Conservation (phyloP, 2,329 filamentous ascomycete genomes). For the Aspergillus pseudoviridinutans region DNA sequence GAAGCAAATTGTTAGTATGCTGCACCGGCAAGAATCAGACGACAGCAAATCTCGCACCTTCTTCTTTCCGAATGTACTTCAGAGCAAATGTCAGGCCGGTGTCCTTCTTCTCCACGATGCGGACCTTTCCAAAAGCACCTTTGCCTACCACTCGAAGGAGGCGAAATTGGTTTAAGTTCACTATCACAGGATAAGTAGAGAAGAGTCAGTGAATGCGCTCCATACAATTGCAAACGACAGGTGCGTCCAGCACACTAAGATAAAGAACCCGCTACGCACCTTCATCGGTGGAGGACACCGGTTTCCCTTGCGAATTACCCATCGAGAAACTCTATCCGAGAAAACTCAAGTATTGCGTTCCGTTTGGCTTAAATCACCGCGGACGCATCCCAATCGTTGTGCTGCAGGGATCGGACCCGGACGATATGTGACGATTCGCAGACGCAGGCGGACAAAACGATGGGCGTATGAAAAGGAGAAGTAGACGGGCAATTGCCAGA, state of each 20-base stretch:
- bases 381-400: constrained; percentile 15
- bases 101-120: constrained; percentile 97
- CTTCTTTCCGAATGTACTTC: constrained; percentile 98
- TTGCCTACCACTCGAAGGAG: constrained; percentile 93
- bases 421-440: neutral
- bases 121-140: constrained; percentile 96
- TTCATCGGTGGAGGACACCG: constrained; percentile 87
- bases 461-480: neutral
- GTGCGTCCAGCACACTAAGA: constrained; percentile 8
- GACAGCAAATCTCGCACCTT: constrained; percentile 51
- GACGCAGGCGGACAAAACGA: neutral
- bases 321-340: constrained; percentile 47
- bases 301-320: constrained; percentile 95
- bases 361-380: neutral
- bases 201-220: neutral
- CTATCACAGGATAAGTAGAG: constrained; percentile 43
- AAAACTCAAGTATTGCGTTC: neutral
- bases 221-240: neutral
- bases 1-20: constrained; percentile 20
- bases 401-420: neutral
- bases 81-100: constrained; percentile 89
- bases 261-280: constrained; percentile 53
- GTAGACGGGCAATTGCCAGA: neutral
- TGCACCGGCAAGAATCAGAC: constrained; percentile 1
- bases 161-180: constrained; percentile 96